Conservation (phyloP, 805 yeast genomes). For the Sugiyamaella marilandica region DNA sequence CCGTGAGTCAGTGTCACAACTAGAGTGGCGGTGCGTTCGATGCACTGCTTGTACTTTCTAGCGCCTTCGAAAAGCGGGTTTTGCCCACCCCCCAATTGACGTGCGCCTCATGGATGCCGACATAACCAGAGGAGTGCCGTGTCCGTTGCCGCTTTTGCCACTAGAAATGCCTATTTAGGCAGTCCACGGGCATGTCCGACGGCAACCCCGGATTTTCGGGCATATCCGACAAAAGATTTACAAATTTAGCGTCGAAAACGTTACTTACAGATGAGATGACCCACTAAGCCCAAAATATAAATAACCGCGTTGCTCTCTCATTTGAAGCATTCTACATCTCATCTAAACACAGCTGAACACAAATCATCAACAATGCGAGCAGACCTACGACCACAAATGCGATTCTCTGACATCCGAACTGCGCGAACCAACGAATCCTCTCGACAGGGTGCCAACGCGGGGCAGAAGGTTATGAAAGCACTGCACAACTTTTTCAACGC, state of each 20-base stretch:
- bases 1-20: no score
- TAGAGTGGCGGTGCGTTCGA: no score
- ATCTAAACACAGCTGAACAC: neutral
- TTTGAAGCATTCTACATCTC: neutral
- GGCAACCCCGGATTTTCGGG: neutral
- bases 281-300: neutral
- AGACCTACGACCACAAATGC: neutral
- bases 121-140: no score
- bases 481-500: slow-evolving; percentile 1
- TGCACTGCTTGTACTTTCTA: no score
- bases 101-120: no score
- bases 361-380: neutral
- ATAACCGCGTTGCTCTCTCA: neutral
- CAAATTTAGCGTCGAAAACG: neutral
- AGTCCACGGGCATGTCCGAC: neutral
- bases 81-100: no score
- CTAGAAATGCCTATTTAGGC: neutral
- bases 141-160: neutral
- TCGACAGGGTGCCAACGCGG: neutral
- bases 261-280: neutral
- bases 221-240: neutral
- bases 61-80: no score
- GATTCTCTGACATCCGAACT: slow-evolving; percentile 2
- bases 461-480: neutral
- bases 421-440: neutral